Evolutionary conservation across 371 early-diverging fungal species (phyloP), one percentile per base, ranked within the genome.

Genomic region (Mortierella sp.): DNA sequence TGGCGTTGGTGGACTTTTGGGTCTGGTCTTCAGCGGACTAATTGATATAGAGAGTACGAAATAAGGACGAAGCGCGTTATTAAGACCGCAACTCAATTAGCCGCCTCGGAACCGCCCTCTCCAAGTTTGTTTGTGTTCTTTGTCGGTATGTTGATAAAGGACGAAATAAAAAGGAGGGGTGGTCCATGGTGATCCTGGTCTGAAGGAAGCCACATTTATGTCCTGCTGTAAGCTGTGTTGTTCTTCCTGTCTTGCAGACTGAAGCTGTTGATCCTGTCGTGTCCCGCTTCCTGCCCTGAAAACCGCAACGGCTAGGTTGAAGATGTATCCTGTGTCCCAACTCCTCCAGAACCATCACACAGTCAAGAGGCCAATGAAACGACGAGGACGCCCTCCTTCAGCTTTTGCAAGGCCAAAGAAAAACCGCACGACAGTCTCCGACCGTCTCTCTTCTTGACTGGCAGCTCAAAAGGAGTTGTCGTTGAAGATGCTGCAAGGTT

Each of bases 1-100:
- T 82, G 74, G 71, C 37, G 82, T 82, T 82, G 74, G 74, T 74
- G 61, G 74, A 74, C 82, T 82, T 82, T 64, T 82, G 77, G 82
- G 82, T 82, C 82, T 82, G 77, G 96, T 93, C 91, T 82, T 82
- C 82, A 67, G 82, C 82, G 82, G 82, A 82, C 82, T 82, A 74
- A 55, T 74, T 72, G 73, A 53, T 51, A 64, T 54, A 73, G 59
- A 74, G 71, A 71, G 72, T 77, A 43, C 72, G 72, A 77, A 77
- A 72, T 64, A 77, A 64, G 48, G 77, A 57, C 72, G 48, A 77
- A 72, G 48, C 48, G 48, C 48, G 77, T 77, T 77, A 77, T 77
- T 77, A 77, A 77, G 77, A 72, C 77, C 64, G 72, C 76, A 76
- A 76, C 76, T 76, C 71, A 48, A 59, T 57, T 46, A 46, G 59